Evolutionary conservation across 2,329 filamentous ascomycete genomes (phyloP), one percentile per base, ranked within the genome.

Genomic region (Talaromyces funiculosus): DNA sequence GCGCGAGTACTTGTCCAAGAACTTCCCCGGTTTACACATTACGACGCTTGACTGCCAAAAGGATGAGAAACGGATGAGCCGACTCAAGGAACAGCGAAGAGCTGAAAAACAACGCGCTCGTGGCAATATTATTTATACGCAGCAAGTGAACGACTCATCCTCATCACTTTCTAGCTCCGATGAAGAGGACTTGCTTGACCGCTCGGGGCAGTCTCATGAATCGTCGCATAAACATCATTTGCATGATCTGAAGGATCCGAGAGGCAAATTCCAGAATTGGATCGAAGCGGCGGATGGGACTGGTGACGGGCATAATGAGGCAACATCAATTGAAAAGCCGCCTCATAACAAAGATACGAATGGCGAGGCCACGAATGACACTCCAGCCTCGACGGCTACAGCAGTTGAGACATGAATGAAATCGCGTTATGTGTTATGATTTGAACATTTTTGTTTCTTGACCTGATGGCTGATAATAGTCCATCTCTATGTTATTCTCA

Each of bases 11-110:
- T 75, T 97, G 2, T 77, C 86, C 33, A 74, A 73, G 24, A 91
- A 93, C 65, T 86, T 97, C 35, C 90, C 90, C 0, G 91, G 90
- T 0, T 77, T 97, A 0, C 85, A 88, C 56, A 80, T 96, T 49
- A 80, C 86, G 0, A 85, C 85, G 0, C 84, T 93, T 67, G 88
- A 92, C 70, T 95, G 90, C 77, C 81, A 84, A 62, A 76, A 73
- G 40, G 90, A 91, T 60, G 89, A 90, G 9, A 82, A 92, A 62
- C 80, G 85, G 65, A 87, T 96, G 75, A 76, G 81, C 45, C 80
- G 85, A 62, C 82, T 95, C 79, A 97, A 97, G 79, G 77, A 86
- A 43, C 82, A 86, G 63, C 92, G 96, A 77, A 79, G 85, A 26
- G 83, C 87, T 61, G 77, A 82, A 65, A 96, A 94, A 83, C 90